phyloP scores from a whole-genome alignment of 257 asterid genomes.

The Anisodus tanguticus region DNA sequence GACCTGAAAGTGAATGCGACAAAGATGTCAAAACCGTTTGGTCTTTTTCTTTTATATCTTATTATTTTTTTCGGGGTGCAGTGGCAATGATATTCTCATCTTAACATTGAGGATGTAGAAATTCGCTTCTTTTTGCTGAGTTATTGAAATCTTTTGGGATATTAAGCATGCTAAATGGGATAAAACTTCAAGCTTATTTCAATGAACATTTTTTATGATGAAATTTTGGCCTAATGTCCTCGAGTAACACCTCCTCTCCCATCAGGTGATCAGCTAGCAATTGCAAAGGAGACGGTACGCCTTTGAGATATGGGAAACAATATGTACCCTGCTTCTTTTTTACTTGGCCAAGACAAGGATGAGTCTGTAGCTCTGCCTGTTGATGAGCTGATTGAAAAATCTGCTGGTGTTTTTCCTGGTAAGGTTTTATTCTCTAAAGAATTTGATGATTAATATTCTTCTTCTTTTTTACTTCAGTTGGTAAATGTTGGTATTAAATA shows the following conservation, averaged over 20 bases:
- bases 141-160: too few species aligned
- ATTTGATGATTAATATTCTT: not conserved
- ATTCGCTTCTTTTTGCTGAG: too few species aligned
- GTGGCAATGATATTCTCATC: not conserved
- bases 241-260: too few species aligned
- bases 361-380: conserved; percentile 81
- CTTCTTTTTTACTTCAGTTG: not conserved
- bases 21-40: too few species aligned
- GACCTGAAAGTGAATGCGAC: too few species aligned
- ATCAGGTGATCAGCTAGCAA: too few species aligned
- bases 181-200: too few species aligned
- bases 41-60: too few species aligned
- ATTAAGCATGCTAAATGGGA: too few species aligned
- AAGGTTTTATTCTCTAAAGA: conserved; percentile 8
- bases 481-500: not conserved
- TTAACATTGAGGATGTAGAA: too few species aligned
- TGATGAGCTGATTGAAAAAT: conserved; percentile 56
- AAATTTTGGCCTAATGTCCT: too few species aligned
- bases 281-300: conserved; percentile 24
- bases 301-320: conserved; percentile 96
- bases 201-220: too few species aligned
- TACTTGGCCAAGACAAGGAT: conserved; percentile 88
- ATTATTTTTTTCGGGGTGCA: not conserved
- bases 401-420: conserved; percentile 98
- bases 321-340: conserved; percentile 93